Percentiles rank a stretch among this genome's conserved stretches.
Conservation (phyloP, 768 basidiomycete species). For the Lactarius hatsudake region DNA sequence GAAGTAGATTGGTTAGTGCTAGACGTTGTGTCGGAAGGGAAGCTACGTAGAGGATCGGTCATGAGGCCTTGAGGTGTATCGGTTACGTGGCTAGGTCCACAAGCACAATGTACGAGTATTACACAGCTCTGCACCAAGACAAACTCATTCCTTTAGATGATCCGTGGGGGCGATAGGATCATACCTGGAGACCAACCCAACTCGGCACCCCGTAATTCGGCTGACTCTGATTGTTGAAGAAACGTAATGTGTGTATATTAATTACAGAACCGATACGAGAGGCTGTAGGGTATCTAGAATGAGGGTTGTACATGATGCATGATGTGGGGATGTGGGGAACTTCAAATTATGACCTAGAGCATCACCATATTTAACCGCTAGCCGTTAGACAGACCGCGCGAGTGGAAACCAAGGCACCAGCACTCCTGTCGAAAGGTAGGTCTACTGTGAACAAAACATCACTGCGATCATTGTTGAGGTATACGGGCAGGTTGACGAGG, state of each 20-base stretch:
- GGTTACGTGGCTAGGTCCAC: neutral
- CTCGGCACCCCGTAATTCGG: neutral
- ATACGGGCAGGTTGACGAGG: constrained; percentile 83
- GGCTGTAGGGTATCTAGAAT: constrained; percentile 6
- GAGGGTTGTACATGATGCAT: constrained; percentile 11
- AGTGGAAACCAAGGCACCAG: constrained; percentile 73
- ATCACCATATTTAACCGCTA: constrained; percentile 17
- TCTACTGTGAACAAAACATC: constrained; percentile 90
- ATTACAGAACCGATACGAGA: neutral
- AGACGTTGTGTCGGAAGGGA: constrained; percentile 54
- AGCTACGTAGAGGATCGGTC: constrained; percentile 31
- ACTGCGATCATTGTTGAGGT: constrained; percentile 85
- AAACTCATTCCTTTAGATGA: neutral
- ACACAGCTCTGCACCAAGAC: neutral
- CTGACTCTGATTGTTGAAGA: neutral
- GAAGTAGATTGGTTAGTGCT: constrained; percentile 91
- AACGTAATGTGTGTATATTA: neutral
- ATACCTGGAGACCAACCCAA: neutral
- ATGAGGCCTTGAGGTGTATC: neutral
- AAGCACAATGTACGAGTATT: neutral
- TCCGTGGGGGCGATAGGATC: neutral
- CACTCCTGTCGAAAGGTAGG: constrained; percentile 69
- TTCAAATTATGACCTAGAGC: neutral
- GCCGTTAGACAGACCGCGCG: constrained; percentile 90
- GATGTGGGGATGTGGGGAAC: neutral